Evolutionary conservation across 345 rosid species (phyloP).

Genomic region (Noccaea caerulescens): DNA sequence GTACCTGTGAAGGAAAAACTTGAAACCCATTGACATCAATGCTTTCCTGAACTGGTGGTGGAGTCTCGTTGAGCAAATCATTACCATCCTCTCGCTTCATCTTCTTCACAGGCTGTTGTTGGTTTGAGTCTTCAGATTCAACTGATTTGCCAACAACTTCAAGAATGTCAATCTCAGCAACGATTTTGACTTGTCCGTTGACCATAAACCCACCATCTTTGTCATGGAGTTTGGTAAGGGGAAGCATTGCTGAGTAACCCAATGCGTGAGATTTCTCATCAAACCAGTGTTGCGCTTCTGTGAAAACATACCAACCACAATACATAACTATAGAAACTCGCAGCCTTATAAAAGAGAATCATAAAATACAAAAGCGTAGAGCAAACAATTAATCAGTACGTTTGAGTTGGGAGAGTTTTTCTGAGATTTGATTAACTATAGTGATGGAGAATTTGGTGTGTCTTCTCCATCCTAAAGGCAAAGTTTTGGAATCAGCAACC

Average conservation of each 20-base stretch:
- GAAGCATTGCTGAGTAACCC: background rate
- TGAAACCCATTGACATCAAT: background rate
- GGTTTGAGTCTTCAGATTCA: too few relatives aligned
- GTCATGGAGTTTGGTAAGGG: background rate
- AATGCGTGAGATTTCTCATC: background rate
- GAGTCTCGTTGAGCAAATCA: too few relatives aligned
- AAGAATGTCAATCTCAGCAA: too few relatives aligned
- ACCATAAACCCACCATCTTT: too few relatives aligned
- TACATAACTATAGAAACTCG: background rate
- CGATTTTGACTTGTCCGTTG: too few relatives aligned
- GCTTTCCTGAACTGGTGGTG: too few relatives aligned
- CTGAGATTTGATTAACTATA: background rate
- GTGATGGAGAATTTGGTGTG: background rate
- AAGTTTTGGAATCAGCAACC: background rate
- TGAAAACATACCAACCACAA: background rate
- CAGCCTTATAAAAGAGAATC: too few relatives aligned
- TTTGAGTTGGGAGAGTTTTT: background rate
- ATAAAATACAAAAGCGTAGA: background rate
- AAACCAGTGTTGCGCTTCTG: background rate
- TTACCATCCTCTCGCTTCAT: too few relatives aligned
- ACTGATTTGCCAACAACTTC: too few relatives aligned
- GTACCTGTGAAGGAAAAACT: too few relatives aligned
- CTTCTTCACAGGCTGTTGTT: too few relatives aligned
- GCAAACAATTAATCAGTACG: background rate
- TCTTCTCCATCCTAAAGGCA: background rate